Percentiles rank a stretch among this genome's conserved stretches.
Evolutionary conservation across 257 asterid species (phyloP).

Genomic region (Eucommia ulmoides): DNA sequence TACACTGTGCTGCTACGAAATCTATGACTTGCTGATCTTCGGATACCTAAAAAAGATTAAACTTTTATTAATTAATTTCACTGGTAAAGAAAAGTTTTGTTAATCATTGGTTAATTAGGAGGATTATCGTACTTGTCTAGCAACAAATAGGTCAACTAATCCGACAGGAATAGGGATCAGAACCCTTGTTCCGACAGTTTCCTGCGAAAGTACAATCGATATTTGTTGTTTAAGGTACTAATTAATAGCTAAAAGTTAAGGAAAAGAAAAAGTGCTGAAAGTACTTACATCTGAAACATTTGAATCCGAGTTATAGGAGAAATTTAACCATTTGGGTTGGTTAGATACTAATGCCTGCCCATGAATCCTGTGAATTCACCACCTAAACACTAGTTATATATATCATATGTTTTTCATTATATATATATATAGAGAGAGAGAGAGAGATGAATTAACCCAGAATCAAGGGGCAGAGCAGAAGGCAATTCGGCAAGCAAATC

Average conservation of each 20-base stretch:
- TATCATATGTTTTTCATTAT: too few relatives aligned
- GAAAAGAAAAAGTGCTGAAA: background rate
- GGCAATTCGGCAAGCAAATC: conserved; percentile 50
- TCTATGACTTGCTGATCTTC: conserved; percentile 57
- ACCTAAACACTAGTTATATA: too few relatives aligned
- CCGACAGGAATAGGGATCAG: conserved; percentile 54
- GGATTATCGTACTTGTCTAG: conserved; percentile 34
- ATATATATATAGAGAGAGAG: background rate
- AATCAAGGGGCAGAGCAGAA: conserved; percentile 38
- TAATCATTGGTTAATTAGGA: too few relatives aligned
- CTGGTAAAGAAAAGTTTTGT: too few relatives aligned
- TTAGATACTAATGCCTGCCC: conserved; percentile 46
- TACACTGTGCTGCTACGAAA: conserved; percentile 41
- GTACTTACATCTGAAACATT: conserved; percentile 27
- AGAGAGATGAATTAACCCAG: conserved; percentile 34
- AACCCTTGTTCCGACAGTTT: conserved; percentile 49
- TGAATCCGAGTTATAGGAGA: conserved; percentile 37
- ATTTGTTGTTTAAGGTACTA: too few relatives aligned
- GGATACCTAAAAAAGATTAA: too few relatives aligned
- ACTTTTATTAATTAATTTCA: too few relatives aligned
- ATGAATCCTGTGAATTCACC: conserved; percentile 45
- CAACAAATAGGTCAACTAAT: conserved; percentile 48
- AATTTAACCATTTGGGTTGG: conserved; percentile 65
- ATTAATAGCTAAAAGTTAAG: background rate
- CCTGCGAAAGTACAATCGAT: too few relatives aligned